Base-by-base conservation (phyloP, 805 yeast genomes). In the Candida cerambycidarum region DNA sequence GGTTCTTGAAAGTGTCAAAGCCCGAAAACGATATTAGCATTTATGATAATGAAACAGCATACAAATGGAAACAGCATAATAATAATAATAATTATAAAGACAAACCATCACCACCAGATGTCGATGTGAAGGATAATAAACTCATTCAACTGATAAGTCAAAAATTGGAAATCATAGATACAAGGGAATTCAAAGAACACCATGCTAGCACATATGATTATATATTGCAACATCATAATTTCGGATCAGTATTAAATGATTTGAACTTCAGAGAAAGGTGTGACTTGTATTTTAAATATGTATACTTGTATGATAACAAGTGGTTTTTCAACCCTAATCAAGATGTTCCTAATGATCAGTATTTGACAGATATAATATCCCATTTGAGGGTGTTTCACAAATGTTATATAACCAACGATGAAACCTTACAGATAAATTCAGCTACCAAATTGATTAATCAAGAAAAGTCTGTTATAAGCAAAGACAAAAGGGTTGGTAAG, bases 341-440 rank as follows among this genome's bases (percentile, higher is more conserved):
- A 23, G 48, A 57, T 14, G 53, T 61, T n/a, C 54, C 52, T 5
- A 47, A 54, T 19, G 63, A 61, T 4, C 50, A 65, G 38, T 45
- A 47, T 5, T 62, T 76, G 53, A 63, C 69, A 18, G 73, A 73
- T 43, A 67, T 67, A 39, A 53, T 75, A 15, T 65, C 76, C 9
- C 77, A 72, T 47, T 50, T 76, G 38, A 62, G 75, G 46, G 68
- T 75, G 10, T 78, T 67, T 52, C 69, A 73, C 38, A 65, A 71
- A 36, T 78, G 82, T 47, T 77, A 58, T 48, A 47, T 73, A 32
- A 56, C 59, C 3, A 59, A 59, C 17, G 55, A 55, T 41, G 51
- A 54, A 42, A 43, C 34, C 11, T 28, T 44, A 14, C 51, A 51
- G 43, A 34, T 39, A 1, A 13, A 12, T n/a, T 41, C 12, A 17